Conservation (phyloP, 1,284 basidiomycete species). For the Boletellus sp. region DNA sequence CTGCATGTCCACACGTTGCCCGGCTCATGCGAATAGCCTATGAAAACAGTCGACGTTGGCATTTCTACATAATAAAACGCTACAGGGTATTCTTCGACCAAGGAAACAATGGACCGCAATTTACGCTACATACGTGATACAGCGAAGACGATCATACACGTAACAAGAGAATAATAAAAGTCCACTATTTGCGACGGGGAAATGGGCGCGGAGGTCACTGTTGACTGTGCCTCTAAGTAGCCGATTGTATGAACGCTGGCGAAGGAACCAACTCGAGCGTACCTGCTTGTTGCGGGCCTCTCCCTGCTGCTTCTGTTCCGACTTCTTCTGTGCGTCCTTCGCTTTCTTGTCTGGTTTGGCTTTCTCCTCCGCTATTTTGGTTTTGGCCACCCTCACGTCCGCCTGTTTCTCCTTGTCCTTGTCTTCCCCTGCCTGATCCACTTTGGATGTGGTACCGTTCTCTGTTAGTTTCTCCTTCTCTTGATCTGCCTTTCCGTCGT, state of each 20-base stretch:
- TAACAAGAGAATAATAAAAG: conserved; percentile 9
- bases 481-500: not conserved
- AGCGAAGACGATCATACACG: conserved; percentile 1
- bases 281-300: not conserved
- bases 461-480: not conserved
- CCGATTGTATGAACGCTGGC: not conserved
- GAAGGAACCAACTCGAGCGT: conserved; percentile 3
- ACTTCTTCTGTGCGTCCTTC: not conserved
- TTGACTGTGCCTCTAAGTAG: conserved; percentile 1
- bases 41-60: not conserved
- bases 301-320: not conserved
- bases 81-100: not conserved
- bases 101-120: not conserved
- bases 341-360: not conserved
- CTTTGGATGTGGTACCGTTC: not conserved
- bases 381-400: not conserved
- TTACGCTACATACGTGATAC: conserved; percentile 10
- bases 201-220: not conserved
- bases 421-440: not conserved
- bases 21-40: not conserved
- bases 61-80: not conserved
- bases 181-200: conserved; percentile 3
- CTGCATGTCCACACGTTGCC: not conserved
- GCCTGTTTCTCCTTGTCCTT: not conserved
- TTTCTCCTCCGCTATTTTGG: not conserved